phyloP scores from a whole-genome alignment of 495 filamentous ascomycete genomes.

The Penicillium silybi region DNA sequence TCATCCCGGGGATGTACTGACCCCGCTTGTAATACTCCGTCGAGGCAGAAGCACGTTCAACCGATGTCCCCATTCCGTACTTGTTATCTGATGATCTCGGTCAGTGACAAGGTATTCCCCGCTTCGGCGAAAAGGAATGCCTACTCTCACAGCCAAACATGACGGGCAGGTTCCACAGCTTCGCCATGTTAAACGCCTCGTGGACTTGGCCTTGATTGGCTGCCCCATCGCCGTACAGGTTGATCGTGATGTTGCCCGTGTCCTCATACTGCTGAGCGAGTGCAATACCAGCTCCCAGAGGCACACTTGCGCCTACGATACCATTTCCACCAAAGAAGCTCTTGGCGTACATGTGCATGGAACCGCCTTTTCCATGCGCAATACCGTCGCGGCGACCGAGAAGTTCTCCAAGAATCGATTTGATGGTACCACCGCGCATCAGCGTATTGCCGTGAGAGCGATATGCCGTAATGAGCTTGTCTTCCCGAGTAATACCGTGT shows the following conservation, averaged over 20 bases:
- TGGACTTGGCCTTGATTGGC: constrained; percentile 95
- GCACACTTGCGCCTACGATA: constrained; percentile 91
- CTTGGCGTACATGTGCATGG: constrained; percentile 95
- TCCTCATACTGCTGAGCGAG: constrained; percentile 86
- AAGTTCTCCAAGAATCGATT: constrained; percentile 86
- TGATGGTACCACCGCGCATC: constrained; percentile 83
- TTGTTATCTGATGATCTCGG: constrained; percentile 71
- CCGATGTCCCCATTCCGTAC: constrained; percentile 95
- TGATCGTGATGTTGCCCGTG: constrained; percentile 69
- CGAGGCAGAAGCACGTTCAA: constrained; percentile 76
- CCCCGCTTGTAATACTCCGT: constrained; percentile 98
- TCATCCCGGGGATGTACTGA: constrained; percentile 92
- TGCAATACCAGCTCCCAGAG: constrained; percentile 83
- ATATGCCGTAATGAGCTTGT: constrained; percentile 91
- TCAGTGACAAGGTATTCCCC: neutral
- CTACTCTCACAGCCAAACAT: constrained; percentile 92
- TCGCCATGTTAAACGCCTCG: constrained; percentile 97
- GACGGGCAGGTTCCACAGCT: constrained; percentile 86
- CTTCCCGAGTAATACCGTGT: constrained; percentile 76
- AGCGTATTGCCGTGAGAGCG: constrained; percentile 90
- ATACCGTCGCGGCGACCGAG: constrained; percentile 85
- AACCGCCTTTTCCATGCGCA: constrained; percentile 89
- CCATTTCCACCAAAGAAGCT: constrained; percentile 94
- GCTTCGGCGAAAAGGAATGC: constrained; percentile 19
- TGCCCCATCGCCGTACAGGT: constrained; percentile 88